Conservation (phyloP, 1,139 yeast species). For the Yamadazyma spencermartinsiae region DNA sequence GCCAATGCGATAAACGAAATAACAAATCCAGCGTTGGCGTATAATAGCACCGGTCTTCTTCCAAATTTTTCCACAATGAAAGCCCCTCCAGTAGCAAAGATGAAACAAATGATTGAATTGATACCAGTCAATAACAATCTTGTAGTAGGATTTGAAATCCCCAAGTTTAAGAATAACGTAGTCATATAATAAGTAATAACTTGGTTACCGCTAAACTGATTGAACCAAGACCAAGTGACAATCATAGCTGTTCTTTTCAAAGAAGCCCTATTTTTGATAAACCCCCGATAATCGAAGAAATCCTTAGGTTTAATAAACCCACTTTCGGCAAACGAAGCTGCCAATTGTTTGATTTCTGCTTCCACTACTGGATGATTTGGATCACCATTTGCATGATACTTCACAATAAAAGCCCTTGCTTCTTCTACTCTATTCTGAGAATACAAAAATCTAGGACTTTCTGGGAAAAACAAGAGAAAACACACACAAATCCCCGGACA, state of each 20-base stretch:
- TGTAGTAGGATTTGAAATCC: constrained; percentile 19
- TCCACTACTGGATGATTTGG: constrained; percentile 15
- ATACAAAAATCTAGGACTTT: constrained; percentile 56
- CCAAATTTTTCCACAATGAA: constrained; percentile 16
- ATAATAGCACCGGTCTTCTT: constrained; percentile 21
- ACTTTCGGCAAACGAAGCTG: constrained; percentile 8
- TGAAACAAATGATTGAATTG: constrained; percentile 17
- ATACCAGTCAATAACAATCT: constrained; percentile 20
- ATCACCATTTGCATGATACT: constrained; percentile 20
- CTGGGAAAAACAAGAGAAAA: constrained; percentile 44
- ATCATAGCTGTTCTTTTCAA: constrained; percentile 3
- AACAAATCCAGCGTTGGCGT: constrained; percentile 18
- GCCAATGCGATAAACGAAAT: constrained; percentile 18
- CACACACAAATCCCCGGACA: constrained; percentile 12
- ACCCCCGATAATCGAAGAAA: constrained; percentile 4
- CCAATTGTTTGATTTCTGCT: constrained; percentile 18
- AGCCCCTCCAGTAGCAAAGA: constrained; percentile 19
- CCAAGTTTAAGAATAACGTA: constrained; percentile 19
- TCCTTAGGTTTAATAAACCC: constrained; percentile 5
- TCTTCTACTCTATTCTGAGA: constrained; percentile 31
- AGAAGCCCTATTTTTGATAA: constrained; percentile 1
- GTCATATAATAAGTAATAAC: constrained; percentile 22
- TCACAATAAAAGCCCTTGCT: constrained; percentile 29
- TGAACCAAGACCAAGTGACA: constrained; percentile 5
- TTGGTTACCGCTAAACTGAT: constrained; percentile 18